phyloP scores from a whole-genome alignment of 2,329 filamentous ascomycete genomes.

The Neofusicoccum parvum region DNA sequence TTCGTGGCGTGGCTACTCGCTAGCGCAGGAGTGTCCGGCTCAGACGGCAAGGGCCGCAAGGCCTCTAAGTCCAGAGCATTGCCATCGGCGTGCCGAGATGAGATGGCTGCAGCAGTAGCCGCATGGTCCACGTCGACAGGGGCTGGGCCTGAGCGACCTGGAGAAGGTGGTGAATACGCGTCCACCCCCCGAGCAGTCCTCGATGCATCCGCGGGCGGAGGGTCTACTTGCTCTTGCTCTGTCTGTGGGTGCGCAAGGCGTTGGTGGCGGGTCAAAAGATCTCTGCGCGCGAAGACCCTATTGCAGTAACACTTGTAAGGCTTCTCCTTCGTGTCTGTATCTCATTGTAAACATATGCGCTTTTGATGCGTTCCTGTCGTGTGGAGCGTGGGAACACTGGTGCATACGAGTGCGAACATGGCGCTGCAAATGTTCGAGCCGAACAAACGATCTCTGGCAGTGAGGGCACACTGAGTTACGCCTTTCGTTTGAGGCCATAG shows the following conservation, averaged over 20 bases:
- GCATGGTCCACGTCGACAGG: no score
- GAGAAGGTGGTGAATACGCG: no score
- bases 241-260: slow-evolving; percentile 30
- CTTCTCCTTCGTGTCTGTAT: slow-evolving; percentile 35
- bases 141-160: no score
- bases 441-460: neutral
- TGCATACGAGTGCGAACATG: slow-evolving; percentile 36
- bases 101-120: no score
- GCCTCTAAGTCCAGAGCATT: no score
- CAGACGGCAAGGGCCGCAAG: no score
- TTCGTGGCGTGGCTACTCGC: no score
- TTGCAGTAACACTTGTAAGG: slow-evolving; percentile 34
- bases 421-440: slow-evolving; percentile 31
- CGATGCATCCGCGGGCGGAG: no score
- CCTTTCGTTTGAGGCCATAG: neutral
- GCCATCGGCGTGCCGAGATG: no score
- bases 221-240: slow-evolving; percentile 8
- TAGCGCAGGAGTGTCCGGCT: no score
- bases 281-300: slow-evolving; percentile 32
- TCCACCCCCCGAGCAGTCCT: no score
- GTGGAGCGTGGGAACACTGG: slow-evolving; percentile 1
- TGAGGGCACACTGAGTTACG: neutral
- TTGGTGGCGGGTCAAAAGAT: slow-evolving; percentile 36
- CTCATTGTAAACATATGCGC: slow-evolving; percentile 19
- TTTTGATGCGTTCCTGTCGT: neutral